A percentile compares a stretch with the other conserved stretches of the same genome.
These are phyloP conservation scores for Paraconiothyrium sp. DNA, from an alignment of 2,329 filamentous ascomycete species.

Conservation along the genomic window DNA sequence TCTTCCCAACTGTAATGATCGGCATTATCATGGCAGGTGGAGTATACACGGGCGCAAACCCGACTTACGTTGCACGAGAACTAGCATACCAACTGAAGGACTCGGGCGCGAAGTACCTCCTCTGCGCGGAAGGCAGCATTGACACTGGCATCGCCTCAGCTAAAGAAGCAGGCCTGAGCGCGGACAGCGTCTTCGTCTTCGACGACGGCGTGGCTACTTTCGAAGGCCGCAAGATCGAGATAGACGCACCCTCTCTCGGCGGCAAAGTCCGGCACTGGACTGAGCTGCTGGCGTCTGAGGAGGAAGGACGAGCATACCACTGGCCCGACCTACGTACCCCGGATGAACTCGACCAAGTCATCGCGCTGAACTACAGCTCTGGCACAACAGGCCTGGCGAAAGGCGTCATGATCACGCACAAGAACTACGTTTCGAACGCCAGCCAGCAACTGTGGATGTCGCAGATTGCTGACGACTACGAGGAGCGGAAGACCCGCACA, in stretches of 20 bases:
- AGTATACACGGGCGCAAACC: constrained; percentile 80
- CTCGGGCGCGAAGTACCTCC: constrained; percentile 72
- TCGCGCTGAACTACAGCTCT: constrained; percentile 81
- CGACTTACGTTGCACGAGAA: constrained; percentile 73
- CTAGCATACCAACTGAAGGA: constrained; percentile 79
- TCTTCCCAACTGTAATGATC: constrained; percentile 75
- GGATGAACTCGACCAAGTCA: constrained; percentile 62
- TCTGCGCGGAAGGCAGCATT: constrained; percentile 69
- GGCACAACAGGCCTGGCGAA: constrained; percentile 86
- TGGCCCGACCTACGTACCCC: constrained; percentile 68
- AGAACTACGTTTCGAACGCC: constrained; percentile 78
- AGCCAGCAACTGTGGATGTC: constrained; percentile 64
- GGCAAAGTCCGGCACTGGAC: constrained; percentile 68
- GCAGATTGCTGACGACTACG: constrained; percentile 60
- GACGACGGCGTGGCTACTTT: constrained; percentile 63
- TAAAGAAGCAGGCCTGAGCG: constrained; percentile 63
- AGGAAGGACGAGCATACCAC: constrained; percentile 65
- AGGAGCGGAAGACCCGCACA: constrained; percentile 53
- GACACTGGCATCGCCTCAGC: constrained; percentile 74
- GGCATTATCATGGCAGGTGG: constrained; percentile 81
- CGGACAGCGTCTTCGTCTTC: constrained; percentile 70
- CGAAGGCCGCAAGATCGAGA: constrained; percentile 51
- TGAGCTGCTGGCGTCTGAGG: constrained; percentile 59
- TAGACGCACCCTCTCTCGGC: constrained; percentile 42
- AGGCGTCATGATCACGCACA: constrained; percentile 83